Evolutionary conservation across 1,139 yeast species (phyloP), one percentile per base, ranked within the genome.

Genomic region (Geotrichum aggregatum): DNA sequence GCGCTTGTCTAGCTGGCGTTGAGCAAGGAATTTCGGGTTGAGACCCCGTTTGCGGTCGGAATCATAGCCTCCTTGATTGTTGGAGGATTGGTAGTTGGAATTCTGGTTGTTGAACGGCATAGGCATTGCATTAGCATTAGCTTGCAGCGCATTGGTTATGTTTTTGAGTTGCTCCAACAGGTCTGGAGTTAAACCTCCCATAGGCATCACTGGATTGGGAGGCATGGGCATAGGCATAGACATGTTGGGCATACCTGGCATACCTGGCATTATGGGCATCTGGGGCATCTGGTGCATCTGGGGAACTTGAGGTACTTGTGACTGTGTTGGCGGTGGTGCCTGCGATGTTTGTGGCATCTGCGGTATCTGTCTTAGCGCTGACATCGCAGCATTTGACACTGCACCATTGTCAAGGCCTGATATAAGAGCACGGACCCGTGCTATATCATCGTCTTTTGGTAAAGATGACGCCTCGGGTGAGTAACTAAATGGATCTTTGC

Each of bases 1-100:
- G 5, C 65, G 58, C 13, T 57, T 54, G 50, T 62, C 65, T 19
- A 44, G 50, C 16, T 35, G 33, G 6, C 64, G 54, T 30, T 50
- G 38, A 2, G 47, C 50, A 10, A 56, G 39, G 22, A 47, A 39
- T 10, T 44, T 43, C 10, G 42, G 43, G 1, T 48, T n/a, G 22
- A 50, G 42, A 4, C 42, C 35, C 21, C 36, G 43, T 13, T 21
- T 38, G 16, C 11, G 34, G 5, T 38, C 28, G 24, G 35, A n/a
- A 34, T 19, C 11, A 19, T 30, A 11, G 31, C 16, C 16, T 33
- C 16, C 46, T 22, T 10, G 21, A 21, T 24, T 5, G 28, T 24
- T 8, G 28, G n/a, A n/a, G n/a, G n/a, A n/a, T 11, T 40, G 22
- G 22, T 24, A 18, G 10, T n/a, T 39, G n/a, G 22, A 11, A 6